Percentiles rank a stretch among this genome's conserved stretches.
These are phyloP conservation scores for Populus hybrid DNA, from an alignment of 441 rosid species.

Conservation along the genomic window DNA sequence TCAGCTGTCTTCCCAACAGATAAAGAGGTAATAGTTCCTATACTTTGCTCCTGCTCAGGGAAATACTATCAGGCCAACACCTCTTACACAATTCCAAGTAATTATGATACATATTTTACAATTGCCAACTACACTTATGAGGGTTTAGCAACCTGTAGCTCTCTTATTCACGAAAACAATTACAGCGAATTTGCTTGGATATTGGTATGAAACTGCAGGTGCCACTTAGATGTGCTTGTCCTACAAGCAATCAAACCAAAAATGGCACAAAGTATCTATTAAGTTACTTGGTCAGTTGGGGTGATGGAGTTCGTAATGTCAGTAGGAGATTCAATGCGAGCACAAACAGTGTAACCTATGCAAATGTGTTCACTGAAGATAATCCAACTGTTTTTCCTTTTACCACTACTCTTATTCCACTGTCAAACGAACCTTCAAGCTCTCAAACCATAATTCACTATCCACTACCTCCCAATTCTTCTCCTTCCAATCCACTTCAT, in stretches of 20 bases:
- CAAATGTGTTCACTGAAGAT: conserved; percentile 30
- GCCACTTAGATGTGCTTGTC: conserved; percentile 53
- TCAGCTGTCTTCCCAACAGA: conserved; percentile 8
- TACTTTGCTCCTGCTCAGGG: conserved; percentile 40
- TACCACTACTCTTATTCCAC: conserved; percentile 40
- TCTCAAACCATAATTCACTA: conserved; percentile 7
- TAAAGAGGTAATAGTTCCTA: conserved; percentile 42
- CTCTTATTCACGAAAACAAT: conserved; percentile 26
- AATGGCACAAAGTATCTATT: conserved; percentile 29
- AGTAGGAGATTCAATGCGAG: conserved; percentile 35
- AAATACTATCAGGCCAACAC: conserved; percentile 36
- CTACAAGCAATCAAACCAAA: conserved; percentile 33
- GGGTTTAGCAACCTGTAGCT: conserved; percentile 35
- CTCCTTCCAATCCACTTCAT: conserved; percentile 12
- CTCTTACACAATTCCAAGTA: conserved; percentile 14
- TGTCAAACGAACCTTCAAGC: conserved; percentile 2
- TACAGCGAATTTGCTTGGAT: conserved; percentile 5
- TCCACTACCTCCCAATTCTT: conserved; percentile 11
- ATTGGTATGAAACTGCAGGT: conserved; percentile 23
- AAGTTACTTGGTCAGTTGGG: conserved; percentile 27
- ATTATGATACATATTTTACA: conserved; percentile 21
- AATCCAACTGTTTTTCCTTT: conserved; percentile 23
- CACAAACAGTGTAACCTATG: conserved; percentile 21
- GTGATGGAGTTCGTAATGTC: conserved; percentile 23
- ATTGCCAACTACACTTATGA: conserved; percentile 33